These are phyloP conservation scores for Podospora bellae-mahoneyi DNA, from an alignment of 495 filamentous ascomycete species.

Conservation along the genomic window DNA sequence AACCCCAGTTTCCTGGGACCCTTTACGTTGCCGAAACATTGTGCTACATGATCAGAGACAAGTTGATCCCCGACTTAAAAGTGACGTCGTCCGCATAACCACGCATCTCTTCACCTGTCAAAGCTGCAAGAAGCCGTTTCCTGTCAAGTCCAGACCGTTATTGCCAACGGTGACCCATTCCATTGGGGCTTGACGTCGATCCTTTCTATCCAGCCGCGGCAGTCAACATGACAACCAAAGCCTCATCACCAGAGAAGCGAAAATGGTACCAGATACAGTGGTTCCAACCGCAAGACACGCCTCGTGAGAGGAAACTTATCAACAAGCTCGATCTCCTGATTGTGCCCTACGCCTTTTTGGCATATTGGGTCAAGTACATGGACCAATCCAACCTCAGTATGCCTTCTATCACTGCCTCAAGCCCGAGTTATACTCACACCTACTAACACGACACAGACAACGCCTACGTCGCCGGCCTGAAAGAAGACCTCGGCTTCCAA, in stretches of 20 bases:
- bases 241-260: not conserved
- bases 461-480: conserved; percentile 40
- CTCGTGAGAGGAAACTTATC: conserved; percentile 42
- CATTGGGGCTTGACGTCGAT: not conserved
- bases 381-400: conserved; percentile 38
- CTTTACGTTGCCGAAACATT: not conserved
- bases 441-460: conserved; percentile 23
- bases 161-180: not conserved
- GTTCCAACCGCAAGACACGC: conserved; percentile 44
- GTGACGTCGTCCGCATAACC: not conserved
- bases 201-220: not conserved
- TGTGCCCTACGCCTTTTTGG: conserved; percentile 39
- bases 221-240: not conserved
- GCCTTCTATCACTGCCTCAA: not conserved
- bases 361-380: conserved; percentile 50
- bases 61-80: not conserved
- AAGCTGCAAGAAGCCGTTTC: not conserved
- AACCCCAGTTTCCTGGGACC: not conserved
- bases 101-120: not conserved
- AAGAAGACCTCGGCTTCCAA: conserved; percentile 39
- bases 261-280: conserved; percentile 43
- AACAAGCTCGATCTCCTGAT: conserved; percentile 44
- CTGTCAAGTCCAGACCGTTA: not conserved
- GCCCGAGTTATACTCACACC: not conserved
- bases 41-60: not conserved